Conservation (phyloP, 805 yeast genomes). For the Ogataea chonburiensis region DNA sequence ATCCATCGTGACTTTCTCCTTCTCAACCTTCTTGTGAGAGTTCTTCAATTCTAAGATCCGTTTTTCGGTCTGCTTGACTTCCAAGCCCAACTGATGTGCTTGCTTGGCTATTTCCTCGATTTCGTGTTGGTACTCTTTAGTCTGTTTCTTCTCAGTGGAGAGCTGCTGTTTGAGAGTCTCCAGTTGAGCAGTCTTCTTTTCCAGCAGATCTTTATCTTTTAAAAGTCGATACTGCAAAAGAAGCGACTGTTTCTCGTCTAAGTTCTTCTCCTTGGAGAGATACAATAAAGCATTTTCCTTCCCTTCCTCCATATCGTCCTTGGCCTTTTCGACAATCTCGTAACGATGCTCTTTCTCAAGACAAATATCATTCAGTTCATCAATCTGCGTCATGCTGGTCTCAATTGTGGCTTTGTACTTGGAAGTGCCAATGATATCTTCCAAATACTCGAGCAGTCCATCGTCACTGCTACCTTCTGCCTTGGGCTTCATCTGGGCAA, state of each 20-base stretch:
- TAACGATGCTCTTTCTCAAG: constrained; percentile 78
- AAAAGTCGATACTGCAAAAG: constrained; percentile 52
- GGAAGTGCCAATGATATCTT: constrained; percentile 95
- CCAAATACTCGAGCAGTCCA: constrained; percentile 89
- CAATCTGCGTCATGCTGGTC: constrained; percentile 56
- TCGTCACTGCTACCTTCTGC: constrained; percentile 92
- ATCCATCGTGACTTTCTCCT: constrained; percentile 64
- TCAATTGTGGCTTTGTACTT: constrained; percentile 78
- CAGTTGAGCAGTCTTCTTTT: constrained; percentile 38
- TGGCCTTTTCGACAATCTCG: constrained; percentile 76
- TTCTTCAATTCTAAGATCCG: constrained; percentile 35
- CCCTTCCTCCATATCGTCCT: constrained; percentile 54
- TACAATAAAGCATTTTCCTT: constrained; percentile 69
- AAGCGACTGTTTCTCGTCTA: constrained; percentile 51
- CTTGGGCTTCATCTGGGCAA: constrained; percentile 98
- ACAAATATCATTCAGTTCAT: constrained; percentile 75
- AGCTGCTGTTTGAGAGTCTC: constrained; percentile 41
- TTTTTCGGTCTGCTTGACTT: constrained; percentile 25
- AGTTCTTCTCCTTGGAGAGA: constrained; percentile 60
- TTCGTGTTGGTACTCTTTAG: constrained; percentile 40
- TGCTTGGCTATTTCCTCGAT: constrained; percentile 31
- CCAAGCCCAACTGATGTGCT: constrained; percentile 25
- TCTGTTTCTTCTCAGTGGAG: constrained; percentile 42
- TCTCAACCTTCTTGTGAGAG: constrained; percentile 45
- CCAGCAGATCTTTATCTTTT: constrained; percentile 41